Evolutionary conservation across 2,329 filamentous ascomycete species (phyloP).

Genomic region (Helotiales sp.): DNA sequence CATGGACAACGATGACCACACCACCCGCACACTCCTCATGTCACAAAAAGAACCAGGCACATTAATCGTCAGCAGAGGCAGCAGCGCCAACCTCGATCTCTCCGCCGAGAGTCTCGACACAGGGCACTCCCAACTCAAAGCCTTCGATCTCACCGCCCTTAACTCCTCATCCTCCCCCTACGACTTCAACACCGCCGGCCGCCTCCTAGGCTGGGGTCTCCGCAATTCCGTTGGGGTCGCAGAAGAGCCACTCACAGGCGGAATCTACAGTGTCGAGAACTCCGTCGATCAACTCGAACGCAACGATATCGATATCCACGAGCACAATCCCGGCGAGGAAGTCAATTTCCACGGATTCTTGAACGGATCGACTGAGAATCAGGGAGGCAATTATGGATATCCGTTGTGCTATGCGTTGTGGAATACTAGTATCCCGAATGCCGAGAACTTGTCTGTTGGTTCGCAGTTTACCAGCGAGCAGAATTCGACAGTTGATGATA

Average conservation of each 20-base stretch:
- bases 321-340: constrained; percentile 75
- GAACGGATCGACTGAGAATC: constrained; percentile 37
- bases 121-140: constrained; percentile 71
- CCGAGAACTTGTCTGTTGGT: constrained; percentile 50
- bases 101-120: constrained; percentile 55
- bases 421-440: constrained; percentile 55
- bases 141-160: constrained; percentile 54
- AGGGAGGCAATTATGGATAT: constrained; percentile 69
- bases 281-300: constrained; percentile 68
- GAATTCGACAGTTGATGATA: constrained; percentile 49
- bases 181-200: constrained; percentile 55
- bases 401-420: constrained; percentile 72
- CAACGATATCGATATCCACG: constrained; percentile 63
- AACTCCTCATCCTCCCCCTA: constrained; percentile 42
- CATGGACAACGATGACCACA: constrained; percentile 67
- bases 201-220: constrained; percentile 68
- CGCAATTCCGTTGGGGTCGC: constrained; percentile 74
- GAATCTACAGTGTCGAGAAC: constrained; percentile 70
- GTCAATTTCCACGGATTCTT: constrained; percentile 73
- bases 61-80: constrained; percentile 70
- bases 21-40: constrained; percentile 69
- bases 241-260: constrained; percentile 61
- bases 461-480: constrained; percentile 54
- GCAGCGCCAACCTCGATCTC: constrained; percentile 64
- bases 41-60: constrained; percentile 58